These are phyloP conservation scores for Kuraishia ogatae DNA, from an alignment of 805 yeast species.

Conservation along the genomic window DNA sequence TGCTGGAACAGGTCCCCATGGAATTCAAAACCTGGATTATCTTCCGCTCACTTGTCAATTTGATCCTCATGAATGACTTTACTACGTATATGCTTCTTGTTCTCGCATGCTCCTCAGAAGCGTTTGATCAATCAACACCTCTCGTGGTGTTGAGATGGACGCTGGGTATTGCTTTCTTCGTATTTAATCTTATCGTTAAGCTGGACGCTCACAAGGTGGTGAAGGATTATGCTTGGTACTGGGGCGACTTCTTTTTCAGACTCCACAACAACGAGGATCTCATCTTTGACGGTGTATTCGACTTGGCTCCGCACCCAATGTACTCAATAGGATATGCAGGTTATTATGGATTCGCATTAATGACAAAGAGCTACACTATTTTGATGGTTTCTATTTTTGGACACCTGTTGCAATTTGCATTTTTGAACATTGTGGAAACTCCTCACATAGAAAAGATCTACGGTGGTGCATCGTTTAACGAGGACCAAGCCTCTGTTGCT, in stretches of 20 bases:
- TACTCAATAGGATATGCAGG: constrained; percentile 85
- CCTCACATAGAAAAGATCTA: constrained; percentile 83
- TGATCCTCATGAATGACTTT: constrained; percentile 80
- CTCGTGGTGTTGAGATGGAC: constrained; percentile 41
- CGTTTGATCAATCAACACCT: constrained; percentile 29
- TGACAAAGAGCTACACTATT: constrained; percentile 65
- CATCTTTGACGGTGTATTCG: constrained; percentile 83
- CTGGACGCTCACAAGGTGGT: constrained; percentile 83
- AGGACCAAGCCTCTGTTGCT: constrained; percentile 11
- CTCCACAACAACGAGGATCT: constrained; percentile 57
- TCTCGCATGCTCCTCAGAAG: constrained; percentile 28
- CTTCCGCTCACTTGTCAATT: constrained; percentile 71
- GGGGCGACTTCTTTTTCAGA: constrained; percentile 89
- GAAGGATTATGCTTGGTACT: constrained; percentile 88
- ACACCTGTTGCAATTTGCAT: constrained; percentile 69
- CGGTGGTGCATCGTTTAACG: constrained; percentile 27
- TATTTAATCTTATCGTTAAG: constrained; percentile 80
- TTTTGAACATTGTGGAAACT: constrained; percentile 67
- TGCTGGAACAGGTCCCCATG: constrained; percentile 34
- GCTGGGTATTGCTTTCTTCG: constrained; percentile 51
- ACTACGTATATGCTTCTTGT: constrained; percentile 65
- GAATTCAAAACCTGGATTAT: constrained; percentile 81
- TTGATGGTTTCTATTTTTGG: constrained; percentile 64
- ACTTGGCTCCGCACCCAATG: constrained; percentile 90
- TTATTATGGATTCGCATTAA: constrained; percentile 74